Base-by-base conservation (phyloP, 441 rosid genomes). In the Gossypium lobatum region DNA sequence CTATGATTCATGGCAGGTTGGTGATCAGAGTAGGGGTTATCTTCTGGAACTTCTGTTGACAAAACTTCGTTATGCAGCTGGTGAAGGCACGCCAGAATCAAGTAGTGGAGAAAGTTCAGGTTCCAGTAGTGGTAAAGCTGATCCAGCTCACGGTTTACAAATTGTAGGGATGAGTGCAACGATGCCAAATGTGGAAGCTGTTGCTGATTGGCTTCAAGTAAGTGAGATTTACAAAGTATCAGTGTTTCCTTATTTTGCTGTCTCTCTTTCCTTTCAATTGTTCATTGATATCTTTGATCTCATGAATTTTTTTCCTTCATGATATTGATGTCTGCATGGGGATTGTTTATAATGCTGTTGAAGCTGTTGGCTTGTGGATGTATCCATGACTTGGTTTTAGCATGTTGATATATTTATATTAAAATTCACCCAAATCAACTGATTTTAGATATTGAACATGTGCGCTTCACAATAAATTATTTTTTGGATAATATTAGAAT, bases 141-240 rank as follows among this genome's bases (percentile, higher is more conserved):
- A 91, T 82, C 81, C 90, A 85, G 84, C 85, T 83, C 88, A 83
- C 53, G 98, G 98, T 75, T 76, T 93, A 81, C 99, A 95, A 86
- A 95, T 95, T 80, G 95, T 95, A 79, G 98, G 99, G 72, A 95
- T 95, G 99, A 95, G 99, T 75, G 99, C 98, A 73, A 93, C 98
- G 71, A 95, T 95, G 98, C 99, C 99, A 70, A 93, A 95, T 82
- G 95, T 95, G 46, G 93, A 92, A 73, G 98, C 96, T 72, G 96
- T 93, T 87, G 98, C 99, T 37, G 89, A 95, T 78, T 95, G 97
- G 98, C 98, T 93, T 80, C 98, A 93, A 88, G 98, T 91, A 82
- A 88, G 95, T 70, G 31, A 72, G 46, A 53, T 18, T 26, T n/a
- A 50, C 60, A 68, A 76, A 79, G 64, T 64, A 11, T 23, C 26